Evolutionary conservation across 108 stramenopile species (phyloP).

Genomic region (Pseudonitzschia multiseries): DNA sequence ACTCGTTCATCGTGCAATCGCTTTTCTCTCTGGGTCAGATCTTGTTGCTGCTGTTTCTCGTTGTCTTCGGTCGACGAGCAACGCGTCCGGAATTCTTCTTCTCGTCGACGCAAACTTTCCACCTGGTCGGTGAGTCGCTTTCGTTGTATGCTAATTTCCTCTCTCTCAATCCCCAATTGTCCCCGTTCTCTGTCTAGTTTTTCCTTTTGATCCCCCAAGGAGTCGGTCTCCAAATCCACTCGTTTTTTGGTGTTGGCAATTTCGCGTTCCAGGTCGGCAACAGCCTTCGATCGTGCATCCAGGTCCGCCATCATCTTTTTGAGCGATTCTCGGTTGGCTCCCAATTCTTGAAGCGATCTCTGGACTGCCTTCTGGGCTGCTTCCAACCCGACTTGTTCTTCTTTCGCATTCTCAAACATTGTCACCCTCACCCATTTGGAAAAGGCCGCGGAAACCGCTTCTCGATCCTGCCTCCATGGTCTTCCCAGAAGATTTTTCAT

Average conservation of each 20-base stretch:
- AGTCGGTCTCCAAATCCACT: conserved; percentile 1
- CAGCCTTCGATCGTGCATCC: conserved; percentile 18
- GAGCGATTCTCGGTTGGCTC: conserved; percentile 25
- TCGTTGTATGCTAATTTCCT: conserved; percentile 8
- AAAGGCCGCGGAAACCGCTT: conserved; percentile 47
- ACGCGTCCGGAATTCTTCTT: neutral
- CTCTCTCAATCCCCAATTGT: conserved; percentile 7
- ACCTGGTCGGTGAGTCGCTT: conserved; percentile 8
- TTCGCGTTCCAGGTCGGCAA: conserved; percentile 6
- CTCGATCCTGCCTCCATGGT: conserved; percentile 42
- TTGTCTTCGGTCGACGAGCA: neutral
- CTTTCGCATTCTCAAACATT: conserved; percentile 40
- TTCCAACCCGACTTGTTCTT: conserved; percentile 20
- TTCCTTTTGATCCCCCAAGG: conserved; percentile 14
- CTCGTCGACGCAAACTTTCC: neutral
- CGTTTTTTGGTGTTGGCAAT: conserved; percentile 12
- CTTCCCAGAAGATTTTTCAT: conserved; percentile 22
- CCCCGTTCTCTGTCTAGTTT: conserved; percentile 11
- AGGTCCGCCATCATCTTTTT: conserved; percentile 18
- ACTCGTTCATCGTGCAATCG: conserved; percentile 30
- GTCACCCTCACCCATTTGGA: conserved; percentile 50
- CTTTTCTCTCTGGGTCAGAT: neutral
- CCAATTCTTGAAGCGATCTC: conserved; percentile 25
- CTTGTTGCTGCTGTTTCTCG: neutral
- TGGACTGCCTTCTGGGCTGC: conserved; percentile 19